phyloP scores from a whole-genome alignment of 345 rosid species.

The Balakata baccata region DNA sequence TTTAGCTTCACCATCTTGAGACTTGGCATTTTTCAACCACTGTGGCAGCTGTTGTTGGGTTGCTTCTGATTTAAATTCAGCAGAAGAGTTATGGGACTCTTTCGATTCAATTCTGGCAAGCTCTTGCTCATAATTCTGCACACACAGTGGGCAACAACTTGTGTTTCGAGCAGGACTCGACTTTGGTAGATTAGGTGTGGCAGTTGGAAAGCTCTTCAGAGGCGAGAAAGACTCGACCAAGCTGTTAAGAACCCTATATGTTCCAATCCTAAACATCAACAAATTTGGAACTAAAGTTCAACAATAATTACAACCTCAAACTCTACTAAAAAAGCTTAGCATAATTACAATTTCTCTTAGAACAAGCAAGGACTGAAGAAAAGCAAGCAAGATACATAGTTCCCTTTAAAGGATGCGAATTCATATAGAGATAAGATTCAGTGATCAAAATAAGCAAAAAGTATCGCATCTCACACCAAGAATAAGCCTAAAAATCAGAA shows the following conservation, averaged over 20 bases:
- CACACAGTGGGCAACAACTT: constrained; percentile 65
- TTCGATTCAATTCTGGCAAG: constrained; percentile 39
- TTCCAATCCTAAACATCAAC: constrained; percentile 45
- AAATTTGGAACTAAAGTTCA: background rate
- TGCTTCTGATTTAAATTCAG: constrained; percentile 49
- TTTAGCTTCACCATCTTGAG: constrained; percentile 32
- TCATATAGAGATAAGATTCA: background rate
- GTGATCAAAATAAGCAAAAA: constrained; percentile 7
- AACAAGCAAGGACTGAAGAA: background rate
- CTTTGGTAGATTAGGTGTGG: constrained; percentile 30
- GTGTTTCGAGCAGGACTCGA: constrained; percentile 41
- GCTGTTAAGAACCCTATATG: constrained; percentile 52
- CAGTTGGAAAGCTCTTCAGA: constrained; percentile 46
- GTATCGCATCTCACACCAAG: constrained; percentile 7
- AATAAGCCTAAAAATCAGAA: background rate
- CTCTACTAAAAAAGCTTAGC: background rate
- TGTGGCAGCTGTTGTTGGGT: constrained; percentile 45
- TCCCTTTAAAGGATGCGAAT: background rate
- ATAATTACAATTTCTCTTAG: background rate
- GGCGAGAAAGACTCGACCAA: constrained; percentile 57
- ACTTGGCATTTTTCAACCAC: constrained; percentile 79
- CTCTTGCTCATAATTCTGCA: constrained; percentile 63
- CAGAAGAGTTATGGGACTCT: constrained; percentile 40
- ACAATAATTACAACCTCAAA: background rate
- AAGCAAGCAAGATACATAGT: background rate